Base-by-base conservation (phyloP, 495 filamentous ascomycete species). In the Aspergillus olivimuriae region DNA sequence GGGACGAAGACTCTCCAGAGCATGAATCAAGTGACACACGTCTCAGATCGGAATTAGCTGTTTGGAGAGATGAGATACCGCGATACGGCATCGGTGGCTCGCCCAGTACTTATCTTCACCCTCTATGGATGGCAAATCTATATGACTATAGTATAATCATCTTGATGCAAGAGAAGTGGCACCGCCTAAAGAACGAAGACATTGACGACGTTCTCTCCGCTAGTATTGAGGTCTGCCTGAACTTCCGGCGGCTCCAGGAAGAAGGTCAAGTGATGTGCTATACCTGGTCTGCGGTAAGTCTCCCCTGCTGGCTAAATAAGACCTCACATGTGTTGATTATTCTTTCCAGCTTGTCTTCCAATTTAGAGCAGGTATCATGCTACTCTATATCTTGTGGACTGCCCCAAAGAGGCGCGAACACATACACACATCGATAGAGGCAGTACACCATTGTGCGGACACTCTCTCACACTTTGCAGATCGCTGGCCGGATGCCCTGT, bases 241-340 rank as follows among this genome's bases (percentile, higher is more conserved):
- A 56, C 30, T 64, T 55, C 31, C 48, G 58, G 16, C 35, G 47
- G 2, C 51, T 64, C 8, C 61, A 60, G 45, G 56, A 58, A 28
- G 58, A 62, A 46, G 61, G 61, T 8, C 61, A 64, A 43, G 56
- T 62, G 11, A 51, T 62, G 50, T 64, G 61, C 20, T 64, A 56
- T 52, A 64, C 61, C 0, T 64, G 61, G 61, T 62, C 61, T 46
- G 58, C 61, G 31, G 61, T 64, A 45, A 44, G 61, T 51, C 39
- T 22, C 3, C 20, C 11, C 12, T 7, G 2, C 8, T 12, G 15
- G 5, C 11, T 28, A 28, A 28, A 28, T 6, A 18, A 8, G 12
- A 14, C 11, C 6, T 33, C 12, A 12, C 18, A 2, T 24, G 4
- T 31, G n/a, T 15, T 7, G 11, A 20, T 18, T 5, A 20, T 35